phyloP scores from a whole-genome alignment of 2,329 filamentous ascomycete genomes.

The Penicillium glabrum region DNA sequence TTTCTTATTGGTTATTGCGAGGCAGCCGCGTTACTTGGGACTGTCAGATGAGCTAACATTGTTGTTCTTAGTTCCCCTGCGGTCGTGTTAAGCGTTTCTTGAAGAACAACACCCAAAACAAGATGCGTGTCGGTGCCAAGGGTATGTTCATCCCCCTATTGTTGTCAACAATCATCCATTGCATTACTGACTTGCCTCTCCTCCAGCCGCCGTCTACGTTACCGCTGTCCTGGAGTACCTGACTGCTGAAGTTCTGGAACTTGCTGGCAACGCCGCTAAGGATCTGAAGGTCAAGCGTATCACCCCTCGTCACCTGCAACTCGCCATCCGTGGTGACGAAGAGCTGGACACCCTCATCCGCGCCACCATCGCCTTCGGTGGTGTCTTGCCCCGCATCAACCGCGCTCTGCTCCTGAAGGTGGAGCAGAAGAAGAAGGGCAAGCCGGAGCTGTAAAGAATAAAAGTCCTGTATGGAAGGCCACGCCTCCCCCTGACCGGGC shows the following conservation, averaged over 20 bases:
- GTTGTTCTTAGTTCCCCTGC: conserved; percentile 77
- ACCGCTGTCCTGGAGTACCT: conserved; percentile 98
- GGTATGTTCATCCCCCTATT: conserved; percentile 34
- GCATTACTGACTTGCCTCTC: conserved; percentile 12
- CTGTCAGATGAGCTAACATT: conserved; percentile 20
- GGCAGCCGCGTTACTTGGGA: neutral
- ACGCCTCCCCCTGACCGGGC: conserved; percentile 3
- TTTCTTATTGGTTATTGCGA: neutral
- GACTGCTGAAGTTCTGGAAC: conserved; percentile 94
- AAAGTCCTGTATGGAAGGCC: neutral
- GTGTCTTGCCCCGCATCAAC: conserved; percentile 98
- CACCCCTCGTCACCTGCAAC: conserved; percentile 93
- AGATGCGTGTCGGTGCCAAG: conserved; percentile 99
- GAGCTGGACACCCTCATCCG: conserved; percentile 96
- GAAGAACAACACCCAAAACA: conserved; percentile 98
- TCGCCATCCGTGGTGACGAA: conserved; percentile 97
- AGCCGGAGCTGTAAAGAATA: conserved; percentile 42
- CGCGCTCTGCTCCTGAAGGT: conserved; percentile 93
- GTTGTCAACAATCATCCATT: neutral
- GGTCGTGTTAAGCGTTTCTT: conserved; percentile 99
- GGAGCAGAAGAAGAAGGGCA: conserved; percentile 93
- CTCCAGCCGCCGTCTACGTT: conserved; percentile 84
- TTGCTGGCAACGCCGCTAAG: conserved; percentile 98
- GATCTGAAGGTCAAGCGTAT: conserved; percentile 99
- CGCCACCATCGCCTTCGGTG: conserved; percentile 96